A percentile compares a stretch with the other conserved stretches of the same genome.
Evolutionary conservation across 78 protist species (phyloP).

Genomic region (Dictyostelium capitatum): DNA sequence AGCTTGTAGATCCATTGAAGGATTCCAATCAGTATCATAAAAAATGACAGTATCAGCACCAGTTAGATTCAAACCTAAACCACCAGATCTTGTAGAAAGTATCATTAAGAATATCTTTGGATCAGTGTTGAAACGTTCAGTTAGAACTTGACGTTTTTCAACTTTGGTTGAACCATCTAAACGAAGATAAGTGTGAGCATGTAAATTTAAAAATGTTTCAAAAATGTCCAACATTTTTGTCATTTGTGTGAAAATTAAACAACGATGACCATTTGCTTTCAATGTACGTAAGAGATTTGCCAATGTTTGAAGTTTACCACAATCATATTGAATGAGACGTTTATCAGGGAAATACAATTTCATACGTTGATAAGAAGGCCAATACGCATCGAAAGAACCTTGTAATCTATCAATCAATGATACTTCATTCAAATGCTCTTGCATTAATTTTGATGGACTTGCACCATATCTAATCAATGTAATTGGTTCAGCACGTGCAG

Average conservation of each 20-base stretch:
- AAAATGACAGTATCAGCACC: constrained; percentile 99
- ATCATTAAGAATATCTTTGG: constrained; percentile 91
- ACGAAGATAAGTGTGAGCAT: constrained; percentile 93
- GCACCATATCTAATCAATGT: constrained; percentile 37
- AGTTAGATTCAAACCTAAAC: constrained; percentile 97
- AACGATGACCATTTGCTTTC: constrained; percentile 86
- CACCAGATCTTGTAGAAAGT: constrained; percentile 97
- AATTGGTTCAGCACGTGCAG: constrained; percentile 62
- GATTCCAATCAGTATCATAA: constrained; percentile 98
- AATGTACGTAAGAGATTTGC: constrained; percentile 83
- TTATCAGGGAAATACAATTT: constrained; percentile 93
- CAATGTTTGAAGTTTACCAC: constrained; percentile 96
- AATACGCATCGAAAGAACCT: constrained; percentile 14
- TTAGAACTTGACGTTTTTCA: constrained; percentile 91
- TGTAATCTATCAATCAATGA: not conserved
- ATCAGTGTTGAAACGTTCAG: constrained; percentile 94
- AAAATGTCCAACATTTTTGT: constrained; percentile 95
- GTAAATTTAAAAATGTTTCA: constrained; percentile 91
- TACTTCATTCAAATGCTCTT: not conserved
- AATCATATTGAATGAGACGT: constrained; percentile 95
- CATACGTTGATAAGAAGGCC: constrained; percentile 52
- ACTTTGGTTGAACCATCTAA: constrained; percentile 96
- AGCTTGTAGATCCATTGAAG: constrained; percentile 97
- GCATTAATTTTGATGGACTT: constrained; percentile 11
- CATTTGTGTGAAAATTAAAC: constrained; percentile 95